Evolutionary conservation across 139 green algal genomes (phyloP).

Genomic region (Dunaliella primolecta): DNA sequence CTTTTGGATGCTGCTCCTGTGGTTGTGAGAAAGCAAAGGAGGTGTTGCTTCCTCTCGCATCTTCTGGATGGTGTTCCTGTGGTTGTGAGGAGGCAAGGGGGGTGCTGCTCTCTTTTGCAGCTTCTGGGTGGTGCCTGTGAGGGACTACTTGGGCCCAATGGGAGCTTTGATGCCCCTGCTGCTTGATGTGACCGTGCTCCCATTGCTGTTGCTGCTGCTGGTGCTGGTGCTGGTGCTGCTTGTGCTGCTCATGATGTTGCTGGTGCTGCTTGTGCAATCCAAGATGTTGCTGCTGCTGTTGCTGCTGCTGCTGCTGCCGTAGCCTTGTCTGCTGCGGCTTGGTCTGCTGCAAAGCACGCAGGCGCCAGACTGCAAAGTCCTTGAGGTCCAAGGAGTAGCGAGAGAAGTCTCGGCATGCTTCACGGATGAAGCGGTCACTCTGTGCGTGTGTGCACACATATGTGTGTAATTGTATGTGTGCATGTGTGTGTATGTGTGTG

Average conservation of each 20-base stretch:
- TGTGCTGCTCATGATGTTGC: neutral
- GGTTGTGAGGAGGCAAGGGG: no score
- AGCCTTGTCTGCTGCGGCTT: neutral
- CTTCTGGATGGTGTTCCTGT: no score
- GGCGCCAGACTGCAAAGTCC: constrained; percentile 1
- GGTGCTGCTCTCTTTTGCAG: no score
- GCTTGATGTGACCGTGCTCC: no score
- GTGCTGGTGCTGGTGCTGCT: constrained; percentile 1
- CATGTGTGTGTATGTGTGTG: neutral
- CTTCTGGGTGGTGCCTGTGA: no score
- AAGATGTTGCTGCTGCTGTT: neutral
- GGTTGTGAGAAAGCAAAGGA: no score
- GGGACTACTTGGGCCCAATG: no score
- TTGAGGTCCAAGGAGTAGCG: constrained; percentile 1
- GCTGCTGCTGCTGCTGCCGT: neutral
- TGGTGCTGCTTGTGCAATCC: neutral
- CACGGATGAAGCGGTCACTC: neutral
- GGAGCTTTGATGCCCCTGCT: no score
- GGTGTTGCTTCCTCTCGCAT: no score
- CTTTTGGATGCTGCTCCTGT: no score
- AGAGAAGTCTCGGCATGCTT: neutral
- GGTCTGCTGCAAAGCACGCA: neutral
- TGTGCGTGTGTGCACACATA: neutral
- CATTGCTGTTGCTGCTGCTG: constrained; percentile 6
- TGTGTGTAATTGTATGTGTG: constrained; percentile 3